Percentiles rank a stretch among this genome's conserved stretches.
These are phyloP conservation scores for Barnettozyma wickerhamii DNA, from an alignment of 805 yeast genomes.

Conservation along the genomic window DNA sequence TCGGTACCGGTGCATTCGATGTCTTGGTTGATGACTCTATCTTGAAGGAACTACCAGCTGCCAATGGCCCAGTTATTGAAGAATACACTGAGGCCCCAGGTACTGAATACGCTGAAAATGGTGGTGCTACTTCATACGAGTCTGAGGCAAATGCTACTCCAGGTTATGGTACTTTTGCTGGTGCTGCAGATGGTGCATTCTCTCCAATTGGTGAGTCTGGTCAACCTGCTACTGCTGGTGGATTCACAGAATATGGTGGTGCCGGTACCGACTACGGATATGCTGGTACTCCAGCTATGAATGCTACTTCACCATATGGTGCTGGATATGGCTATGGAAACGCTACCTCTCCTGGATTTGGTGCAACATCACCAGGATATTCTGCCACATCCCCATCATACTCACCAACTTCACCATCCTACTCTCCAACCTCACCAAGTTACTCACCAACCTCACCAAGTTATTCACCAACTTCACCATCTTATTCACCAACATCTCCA, in stretches of 20 bases:
- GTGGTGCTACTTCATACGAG: slow-evolving; percentile 86
- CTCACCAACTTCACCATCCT: slow-evolving; percentile 70
- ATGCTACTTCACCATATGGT: slow-evolving; percentile 47
- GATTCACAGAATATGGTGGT: slow-evolving; percentile 54
- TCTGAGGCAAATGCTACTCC: slow-evolving; percentile 79
- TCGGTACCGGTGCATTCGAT: slow-evolving; percentile 98
- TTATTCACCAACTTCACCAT: slow-evolving; percentile 73
- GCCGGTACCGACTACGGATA: slow-evolving; percentile 51
- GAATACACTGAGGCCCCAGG: slow-evolving; percentile 31
- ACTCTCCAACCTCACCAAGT: slow-evolving; percentile 57
- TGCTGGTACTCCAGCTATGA: slow-evolving; percentile 54
- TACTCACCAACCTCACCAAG: slow-evolving; percentile 76
- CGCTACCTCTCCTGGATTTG: slow-evolving; percentile 46
- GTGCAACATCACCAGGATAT: slow-evolving; percentile 72
- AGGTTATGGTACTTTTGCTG: slow-evolving; percentile 53
- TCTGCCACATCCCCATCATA: slow-evolving; percentile 69
- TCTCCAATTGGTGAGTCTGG: slow-evolving; percentile 93
- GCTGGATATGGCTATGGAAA: slow-evolving; percentile 42
- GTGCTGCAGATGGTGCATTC: slow-evolving; percentile 74
- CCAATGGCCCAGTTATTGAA: slow-evolving; percentile 35
- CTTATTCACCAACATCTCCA: slow-evolving; percentile 66
- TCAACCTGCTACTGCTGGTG: slow-evolving; percentile 78
- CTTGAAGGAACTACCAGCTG: slow-evolving; percentile 45
- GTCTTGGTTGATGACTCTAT: slow-evolving; percentile 90
- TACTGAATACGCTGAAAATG: slow-evolving; percentile 40